Base-by-base conservation (phyloP, 2,329 filamentous ascomycete species). In the Fusarium buxicola region DNA sequence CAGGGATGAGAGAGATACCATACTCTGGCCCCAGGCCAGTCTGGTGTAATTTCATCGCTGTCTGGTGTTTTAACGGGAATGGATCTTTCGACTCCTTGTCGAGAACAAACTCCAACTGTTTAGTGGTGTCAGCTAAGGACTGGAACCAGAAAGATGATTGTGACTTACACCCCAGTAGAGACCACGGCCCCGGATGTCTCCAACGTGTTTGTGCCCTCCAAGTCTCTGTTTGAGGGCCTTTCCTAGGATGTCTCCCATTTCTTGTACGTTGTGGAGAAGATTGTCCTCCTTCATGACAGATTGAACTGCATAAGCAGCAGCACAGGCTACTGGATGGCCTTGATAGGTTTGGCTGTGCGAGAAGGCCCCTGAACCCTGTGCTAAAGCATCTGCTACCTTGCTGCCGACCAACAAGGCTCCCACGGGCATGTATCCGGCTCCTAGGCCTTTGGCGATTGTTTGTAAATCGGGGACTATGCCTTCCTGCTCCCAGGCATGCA, bases 401-500 rank as follows among this genome's bases (percentile, higher is more conserved):
- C 28, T 35, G 8, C 58, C 12, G 0, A 69, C 57, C 0, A 69
- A 13, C 4, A 69, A 18, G 0, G 66, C 66, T 0, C 58, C 65
- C 0, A 69, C 39, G 0, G 67, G 67, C 52, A 64, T 56, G 4
- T 68, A 70, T 0, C 68, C 68, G 0, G 64, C 66, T 1, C 83
- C 87, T 1, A 92, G 79, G 0, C 85, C 86, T 72, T 92, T 92
- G 0, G 86, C 89, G 2, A 90, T 75, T 0, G 86, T 85, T 69
- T 89, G 84, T 2, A 92, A 81, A 68, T 92, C 89, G 0, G 89
- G 89, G 1, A 69, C 58, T 0, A 81, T 63, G 3, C 10, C 78
- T 76, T 89, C 83, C 38, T 87, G 81, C 62, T 90, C 80, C 83
- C 85, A 90, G 2, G 87, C 85, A 74, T 91, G 84, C 61, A 90